These are phyloP conservation scores for Trichoderma virens DNA, from an alignment of 495 filamentous ascomycete species.

Conservation along the genomic window DNA sequence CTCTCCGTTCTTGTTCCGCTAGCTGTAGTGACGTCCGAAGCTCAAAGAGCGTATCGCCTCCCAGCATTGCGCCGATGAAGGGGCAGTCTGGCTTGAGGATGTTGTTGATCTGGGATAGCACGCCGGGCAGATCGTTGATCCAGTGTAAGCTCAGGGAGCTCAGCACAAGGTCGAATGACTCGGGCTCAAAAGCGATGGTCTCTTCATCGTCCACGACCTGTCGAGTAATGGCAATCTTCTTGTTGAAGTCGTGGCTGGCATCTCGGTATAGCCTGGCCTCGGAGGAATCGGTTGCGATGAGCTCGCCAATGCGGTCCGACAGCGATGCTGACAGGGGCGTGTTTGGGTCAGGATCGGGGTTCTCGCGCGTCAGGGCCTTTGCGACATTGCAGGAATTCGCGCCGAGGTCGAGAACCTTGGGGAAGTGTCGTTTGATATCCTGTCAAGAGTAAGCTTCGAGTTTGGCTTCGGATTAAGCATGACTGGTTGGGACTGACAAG, in stretches of 20 bases:
- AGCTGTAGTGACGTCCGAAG: constrained; percentile 90
- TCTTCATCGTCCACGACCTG: constrained; percentile 64
- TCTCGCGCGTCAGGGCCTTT: constrained; percentile 59
- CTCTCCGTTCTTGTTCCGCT: constrained; percentile 78
- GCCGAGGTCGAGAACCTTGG: constrained; percentile 82
- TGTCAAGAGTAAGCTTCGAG: constrained; percentile 23
- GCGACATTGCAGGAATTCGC: constrained; percentile 96
- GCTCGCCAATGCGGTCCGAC: constrained; percentile 53
- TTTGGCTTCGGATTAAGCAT: neutral
- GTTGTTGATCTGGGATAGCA: constrained; percentile 71
- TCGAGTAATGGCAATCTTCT: constrained; percentile 59
- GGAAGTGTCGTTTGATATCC: constrained; percentile 87
- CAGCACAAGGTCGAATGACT: constrained; percentile 80
- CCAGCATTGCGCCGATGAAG: constrained; percentile 93
- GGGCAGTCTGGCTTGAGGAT: constrained; percentile 85
- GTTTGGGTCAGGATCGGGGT: constrained; percentile 50
- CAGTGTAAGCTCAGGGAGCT: constrained; percentile 87
- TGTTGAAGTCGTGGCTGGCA: constrained; percentile 65
- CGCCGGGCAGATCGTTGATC: constrained; percentile 89
- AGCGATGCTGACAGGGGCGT: constrained; percentile 52
- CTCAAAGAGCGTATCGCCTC: constrained; percentile 91
- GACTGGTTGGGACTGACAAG: constrained; percentile 44
- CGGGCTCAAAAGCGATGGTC: constrained; percentile 65
- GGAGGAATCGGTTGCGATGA: constrained; percentile 78
- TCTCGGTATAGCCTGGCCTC: constrained; percentile 75